phyloP scores from a whole-genome alignment of 2,329 filamentous ascomycete genomes.

The Ceratocystis harringtonii region DNA sequence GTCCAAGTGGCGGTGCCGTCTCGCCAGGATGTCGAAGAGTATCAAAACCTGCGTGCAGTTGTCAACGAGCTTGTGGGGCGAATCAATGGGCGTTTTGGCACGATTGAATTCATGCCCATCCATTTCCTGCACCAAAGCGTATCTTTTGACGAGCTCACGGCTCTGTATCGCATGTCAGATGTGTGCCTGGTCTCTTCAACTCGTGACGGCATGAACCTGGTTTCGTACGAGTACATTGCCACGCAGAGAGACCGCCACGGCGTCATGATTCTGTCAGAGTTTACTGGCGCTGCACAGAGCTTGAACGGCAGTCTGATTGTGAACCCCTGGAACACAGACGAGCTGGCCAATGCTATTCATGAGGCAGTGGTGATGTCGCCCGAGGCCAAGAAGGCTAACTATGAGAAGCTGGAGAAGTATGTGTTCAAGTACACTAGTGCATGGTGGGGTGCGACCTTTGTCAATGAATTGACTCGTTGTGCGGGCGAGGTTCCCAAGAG shows the following conservation, averaged over 20 bases:
- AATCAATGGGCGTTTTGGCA: slow-evolving; percentile 95
- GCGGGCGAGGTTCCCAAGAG: slow-evolving; percentile 30
- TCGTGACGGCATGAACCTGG: slow-evolving; percentile 97
- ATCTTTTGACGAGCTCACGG: slow-evolving; percentile 84
- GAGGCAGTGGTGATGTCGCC: slow-evolving; percentile 94
- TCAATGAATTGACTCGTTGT: slow-evolving; percentile 58
- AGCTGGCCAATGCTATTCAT: slow-evolving; percentile 82
- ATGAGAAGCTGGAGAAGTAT: slow-evolving; percentile 82
- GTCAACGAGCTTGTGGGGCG: slow-evolving; percentile 94
- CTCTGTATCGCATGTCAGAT: slow-evolving; percentile 82
- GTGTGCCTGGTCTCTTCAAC: slow-evolving; percentile 86
- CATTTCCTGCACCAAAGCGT: slow-evolving; percentile 97
- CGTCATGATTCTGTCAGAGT: slow-evolving; percentile 89
- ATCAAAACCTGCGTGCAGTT: slow-evolving; percentile 86
- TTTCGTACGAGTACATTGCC: slow-evolving; percentile 96
- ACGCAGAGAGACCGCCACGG: slow-evolving; percentile 82
- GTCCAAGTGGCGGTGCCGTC: slow-evolving; percentile 94
- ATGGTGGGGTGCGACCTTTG: slow-evolving; percentile 93
- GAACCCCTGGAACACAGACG: slow-evolving; percentile 97
- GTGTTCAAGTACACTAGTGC: slow-evolving; percentile 96
- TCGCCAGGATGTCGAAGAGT: slow-evolving; percentile 91
- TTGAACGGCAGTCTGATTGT: slow-evolving; percentile 87
- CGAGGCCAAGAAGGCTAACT: slow-evolving; percentile 75
- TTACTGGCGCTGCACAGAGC: slow-evolving; percentile 87
- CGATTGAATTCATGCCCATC: slow-evolving; percentile 96